Percentiles rank a stretch among this genome's conserved stretches.
Conservation (phyloP, 1,284 basidiomycete genomes). For the Cutaneotrichosporon cavernicola region DNA sequence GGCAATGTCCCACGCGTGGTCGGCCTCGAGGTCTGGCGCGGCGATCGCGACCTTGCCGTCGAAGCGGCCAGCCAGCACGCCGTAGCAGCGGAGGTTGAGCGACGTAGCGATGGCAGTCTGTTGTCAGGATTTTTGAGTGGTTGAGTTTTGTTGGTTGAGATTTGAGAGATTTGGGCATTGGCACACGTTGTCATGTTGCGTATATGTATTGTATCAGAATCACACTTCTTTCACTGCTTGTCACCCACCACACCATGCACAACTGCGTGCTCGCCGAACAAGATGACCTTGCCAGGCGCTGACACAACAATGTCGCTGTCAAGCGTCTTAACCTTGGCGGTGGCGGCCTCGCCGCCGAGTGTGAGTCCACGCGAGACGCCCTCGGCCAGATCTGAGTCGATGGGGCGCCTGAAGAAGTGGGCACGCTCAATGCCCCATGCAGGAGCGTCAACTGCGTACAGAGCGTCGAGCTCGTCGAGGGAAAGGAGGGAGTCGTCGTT, state of each 20-base stretch:
- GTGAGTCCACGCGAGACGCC: conserved; percentile 40
- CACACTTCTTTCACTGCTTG: conserved; percentile 9
- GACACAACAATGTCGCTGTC: conserved; percentile 69
- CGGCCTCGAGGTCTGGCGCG: conserved; percentile 79
- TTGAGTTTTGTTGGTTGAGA: neutral
- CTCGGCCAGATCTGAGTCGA: conserved; percentile 31
- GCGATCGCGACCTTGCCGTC: conserved; percentile 75
- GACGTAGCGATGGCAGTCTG: conserved; percentile 93
- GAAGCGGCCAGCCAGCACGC: conserved; percentile 69
- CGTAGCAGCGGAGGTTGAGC: conserved; percentile 93
- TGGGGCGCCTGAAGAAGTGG: conserved; percentile 41
- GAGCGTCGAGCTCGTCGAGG: conserved; percentile 33
- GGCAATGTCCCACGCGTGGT: conserved; percentile 75
- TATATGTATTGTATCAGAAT: conserved; percentile 18
- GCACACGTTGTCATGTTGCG: neutral
- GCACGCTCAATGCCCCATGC: conserved; percentile 51
- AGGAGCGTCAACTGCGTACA: conserved; percentile 42
- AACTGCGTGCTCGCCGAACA: conserved; percentile 99
- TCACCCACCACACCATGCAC: conserved; percentile 88
- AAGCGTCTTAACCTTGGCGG: conserved; percentile 30
- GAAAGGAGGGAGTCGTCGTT: conserved; percentile 34
- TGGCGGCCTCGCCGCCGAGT: conserved; percentile 38
- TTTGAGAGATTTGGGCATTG: neutral
- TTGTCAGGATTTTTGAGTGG: neutral
- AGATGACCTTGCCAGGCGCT: conserved; percentile 95